Conservation (phyloP, 805 yeast species). For the Teunomyces atbi region DNA sequence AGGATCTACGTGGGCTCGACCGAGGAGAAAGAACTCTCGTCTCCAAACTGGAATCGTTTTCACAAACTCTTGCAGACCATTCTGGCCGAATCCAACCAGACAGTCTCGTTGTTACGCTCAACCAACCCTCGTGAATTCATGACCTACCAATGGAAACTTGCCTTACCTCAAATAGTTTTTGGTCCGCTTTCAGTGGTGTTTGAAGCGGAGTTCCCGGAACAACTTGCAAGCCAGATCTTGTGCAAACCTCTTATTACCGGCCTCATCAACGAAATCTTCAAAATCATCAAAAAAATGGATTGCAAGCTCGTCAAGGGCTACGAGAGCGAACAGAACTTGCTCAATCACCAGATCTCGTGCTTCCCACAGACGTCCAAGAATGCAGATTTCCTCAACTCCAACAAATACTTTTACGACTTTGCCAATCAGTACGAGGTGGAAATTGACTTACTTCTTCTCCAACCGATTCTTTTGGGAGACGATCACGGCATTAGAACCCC, state of each 20-base stretch:
- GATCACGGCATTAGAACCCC: conserved; percentile 86
- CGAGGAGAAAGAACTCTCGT: conserved; percentile 8
- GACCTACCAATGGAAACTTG: conserved; percentile 82
- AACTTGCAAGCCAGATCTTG: conserved; percentile 62
- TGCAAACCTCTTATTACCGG: conserved; percentile 87
- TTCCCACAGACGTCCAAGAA: conserved; percentile 34
- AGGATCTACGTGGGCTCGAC: conserved; percentile 44
- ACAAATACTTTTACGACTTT: conserved; percentile 66
- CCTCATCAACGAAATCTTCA: conserved; percentile 67
- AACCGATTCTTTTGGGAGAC: conserved; percentile 88
- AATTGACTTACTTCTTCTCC: conserved; percentile 74
- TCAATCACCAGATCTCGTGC: conserved; percentile 50
- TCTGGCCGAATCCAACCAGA: conserved; percentile 33
- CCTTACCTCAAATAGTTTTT: conserved; percentile 73
- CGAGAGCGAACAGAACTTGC: conserved; percentile 62
- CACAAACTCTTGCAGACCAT: conserved; percentile 33
- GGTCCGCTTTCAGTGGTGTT: conserved; percentile 74
- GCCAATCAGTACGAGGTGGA: conserved; percentile 51
- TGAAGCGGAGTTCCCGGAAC: conserved; percentile 63
- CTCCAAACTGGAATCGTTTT: conserved; percentile 19
- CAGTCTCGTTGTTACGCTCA: conserved; percentile 49
- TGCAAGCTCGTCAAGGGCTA: conserved; percentile 67
- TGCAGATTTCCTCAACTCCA: conserved; percentile 44
- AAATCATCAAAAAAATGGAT: conserved; percentile 74
- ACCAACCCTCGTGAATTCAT: conserved; percentile 55